Evolutionary conservation across 257 asterid genomes (phyloP), one percentile per base, ranked within the genome.

Genomic region (Scutellaria barbata): DNA sequence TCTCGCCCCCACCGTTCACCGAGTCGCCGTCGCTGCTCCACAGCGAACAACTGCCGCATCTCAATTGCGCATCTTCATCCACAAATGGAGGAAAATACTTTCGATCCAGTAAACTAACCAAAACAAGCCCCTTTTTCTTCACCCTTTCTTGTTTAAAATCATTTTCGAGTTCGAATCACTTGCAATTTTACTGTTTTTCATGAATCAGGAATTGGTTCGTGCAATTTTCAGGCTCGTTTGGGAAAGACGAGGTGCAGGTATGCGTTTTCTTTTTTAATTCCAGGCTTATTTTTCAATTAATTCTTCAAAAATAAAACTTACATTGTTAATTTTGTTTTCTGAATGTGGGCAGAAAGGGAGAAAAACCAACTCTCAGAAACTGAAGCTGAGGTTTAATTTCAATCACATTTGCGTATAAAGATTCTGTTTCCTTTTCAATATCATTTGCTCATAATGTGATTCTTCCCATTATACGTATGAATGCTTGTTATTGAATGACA

Each of bases 181-280:
- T 72, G 12, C 39, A n/a, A 4, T 66, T 30, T 64, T 46, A 40
- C 69, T 22, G 42, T 56, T 63, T 39, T 72, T 25, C 74, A 48
- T 74, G 30, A 39, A 74, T 73, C 88, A 89, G 98, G 97, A 87
- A 74, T 75, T 93, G 81, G 71, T 93, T 74, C 90, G 89, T 71
- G 96, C 84, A 56, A 89, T 93, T 72, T 87, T 88, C 87, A 85
- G 82, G 70, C 82, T 82, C 63, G 89, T 86, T 20, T 93, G 97
- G 98, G 80, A 81, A 59, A 89, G 79, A 85, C 88, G 86, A 79
- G 95, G 90, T 53, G 86, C 90, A 81, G 95, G 98, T 93, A 45
- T 9, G 41, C 3, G 40, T 1, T 63, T 71, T 30, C 35, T 0
- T 62, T 43, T 43, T 10, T 8, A 3, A 10, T 9, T 43, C 33